These are phyloP conservation scores for Ceratobasidium sp. DNA, from an alignment of 1,284 basidiomycete species.

Conservation along the genomic window DNA sequence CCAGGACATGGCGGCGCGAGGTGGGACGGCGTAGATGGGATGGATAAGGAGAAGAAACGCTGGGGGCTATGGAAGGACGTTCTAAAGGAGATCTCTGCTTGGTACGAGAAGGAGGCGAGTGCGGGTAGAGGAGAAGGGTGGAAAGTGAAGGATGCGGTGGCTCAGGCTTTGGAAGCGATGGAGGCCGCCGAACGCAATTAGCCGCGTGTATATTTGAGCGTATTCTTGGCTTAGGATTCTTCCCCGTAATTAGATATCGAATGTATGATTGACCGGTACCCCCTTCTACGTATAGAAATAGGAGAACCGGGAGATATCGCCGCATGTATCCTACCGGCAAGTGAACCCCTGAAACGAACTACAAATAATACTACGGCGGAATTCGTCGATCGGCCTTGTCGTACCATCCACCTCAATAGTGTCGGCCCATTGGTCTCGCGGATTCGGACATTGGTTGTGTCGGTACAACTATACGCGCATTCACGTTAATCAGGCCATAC, in stretches of 20 bases:
- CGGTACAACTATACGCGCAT: too few species aligned
- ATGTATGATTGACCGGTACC: too few species aligned
- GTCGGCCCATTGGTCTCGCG: too few species aligned
- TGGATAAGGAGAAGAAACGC: conserved; percentile 35
- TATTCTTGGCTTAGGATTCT: conserved; percentile 10
- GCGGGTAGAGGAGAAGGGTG: conserved; percentile 27
- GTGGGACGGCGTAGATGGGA: conserved; percentile 40
- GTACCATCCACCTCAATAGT: too few species aligned
- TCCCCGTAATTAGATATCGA: background rate
- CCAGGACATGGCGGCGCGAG: conserved; percentile 30
- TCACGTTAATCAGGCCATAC: too few species aligned
- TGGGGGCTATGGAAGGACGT: conserved; percentile 36
- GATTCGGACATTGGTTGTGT: too few species aligned
- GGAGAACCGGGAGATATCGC: too few species aligned
- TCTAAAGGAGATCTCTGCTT: conserved; percentile 14
- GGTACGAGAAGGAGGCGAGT: conserved; percentile 37
- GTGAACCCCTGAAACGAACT: too few species aligned
- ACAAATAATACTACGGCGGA: too few species aligned
- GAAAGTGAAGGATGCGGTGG: conserved; percentile 8
- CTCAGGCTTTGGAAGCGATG: conserved; percentile 31
- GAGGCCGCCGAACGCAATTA: conserved; percentile 11
- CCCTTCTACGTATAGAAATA: too few species aligned
- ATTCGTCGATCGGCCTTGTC: too few species aligned
- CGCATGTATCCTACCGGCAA: too few species aligned
- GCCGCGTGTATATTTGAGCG: background rate